A percentile compares a stretch with the other conserved stretches of the same genome.
Conservation (phyloP, 1,139 yeast species). For the Suhomyces kunorum region DNA sequence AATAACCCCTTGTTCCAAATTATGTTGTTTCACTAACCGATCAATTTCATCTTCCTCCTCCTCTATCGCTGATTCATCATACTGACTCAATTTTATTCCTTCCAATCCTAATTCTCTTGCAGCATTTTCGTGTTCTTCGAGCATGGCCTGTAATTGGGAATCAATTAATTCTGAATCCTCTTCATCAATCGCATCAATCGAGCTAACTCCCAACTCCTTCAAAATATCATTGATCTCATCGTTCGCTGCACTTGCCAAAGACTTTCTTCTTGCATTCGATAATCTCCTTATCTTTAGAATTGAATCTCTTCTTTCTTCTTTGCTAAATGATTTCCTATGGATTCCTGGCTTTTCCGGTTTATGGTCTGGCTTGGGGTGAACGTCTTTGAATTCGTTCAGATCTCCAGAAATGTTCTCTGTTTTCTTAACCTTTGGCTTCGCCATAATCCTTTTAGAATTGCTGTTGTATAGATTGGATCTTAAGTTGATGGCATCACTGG, state of each 20-base stretch:
- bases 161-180: slow-evolving; percentile 38
- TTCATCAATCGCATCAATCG: slow-evolving; percentile 40
- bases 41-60: slow-evolving; percentile 46
- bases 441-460: slow-evolving; percentile 23
- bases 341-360: slow-evolving; percentile 8
- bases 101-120: slow-evolving; percentile 19
- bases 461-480: slow-evolving; percentile 45
- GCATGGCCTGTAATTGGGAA: slow-evolving; percentile 36
- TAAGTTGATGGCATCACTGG: slow-evolving; percentile 55
- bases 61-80: slow-evolving; percentile 32
- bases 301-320: slow-evolving; percentile 17
- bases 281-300: slow-evolving; percentile 29
- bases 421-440: slow-evolving; percentile 17
- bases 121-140: slow-evolving; percentile 28
- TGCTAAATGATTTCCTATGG: slow-evolving; percentile 8
- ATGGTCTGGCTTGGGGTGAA: background rate
- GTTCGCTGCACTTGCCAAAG: slow-evolving; percentile 41
- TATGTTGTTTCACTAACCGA: slow-evolving; percentile 37
- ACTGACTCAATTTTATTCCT: slow-evolving; percentile 26
- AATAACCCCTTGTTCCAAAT: slow-evolving; percentile 34
- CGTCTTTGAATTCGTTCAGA: slow-evolving; percentile 1
- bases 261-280: slow-evolving; percentile 42
- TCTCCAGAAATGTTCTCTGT: slow-evolving; percentile 4
- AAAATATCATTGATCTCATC: slow-evolving; percentile 45
- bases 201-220: slow-evolving; percentile 40